Evolutionary conservation across 1,139 yeast species (phyloP), one percentile per base, ranked within the genome.

Genomic region (Taphrina deformans): DNA sequence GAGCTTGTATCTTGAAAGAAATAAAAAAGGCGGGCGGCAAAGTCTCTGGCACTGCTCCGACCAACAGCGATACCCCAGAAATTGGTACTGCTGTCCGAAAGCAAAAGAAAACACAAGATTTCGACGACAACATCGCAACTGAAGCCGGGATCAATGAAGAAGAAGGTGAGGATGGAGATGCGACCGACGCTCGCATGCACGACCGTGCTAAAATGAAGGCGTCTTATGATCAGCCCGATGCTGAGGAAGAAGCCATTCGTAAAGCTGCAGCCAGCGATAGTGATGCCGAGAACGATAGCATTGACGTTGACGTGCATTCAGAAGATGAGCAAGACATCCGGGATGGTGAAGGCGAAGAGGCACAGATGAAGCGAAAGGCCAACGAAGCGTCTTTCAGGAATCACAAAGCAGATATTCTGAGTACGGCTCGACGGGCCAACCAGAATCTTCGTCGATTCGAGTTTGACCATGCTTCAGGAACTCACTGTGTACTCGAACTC

Each of bases 161-260:
- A 24, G 70, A 69, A 45, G 78, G 76, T 62, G 82, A 77, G 55
- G 89, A 82, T 66, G 88, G 80, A 56, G 91, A 86, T 72, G 89
- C 86, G 62, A 88, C 86, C 70, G 90, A 87, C 69, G 90, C 85
- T 68, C 84, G 81, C 72, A 77, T 80, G 69, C 82, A 80, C 72
- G 78, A 82, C 67, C 85, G 85, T 71, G 81, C 85, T 41, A 90
- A 90, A 74, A 96, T 91, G 78, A 86, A 96, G 27, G 96, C 90
- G 50, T 89, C 97, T 0, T 92, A 91, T 73, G 97, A 90, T 71
- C 97, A 86, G 21, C 97, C 97, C 31, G 97, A 91, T 77, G 97
- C 89, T 69, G 97, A 89, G 56, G 97, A 90, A 75, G 97, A 89
- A 75, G 87, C 88, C 53, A 88, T 89, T 92, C 86, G 86, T 76